phyloP scores from a whole-genome alignment of 2,329 filamentous ascomycete genomes.

The Fusarium hainanense region DNA sequence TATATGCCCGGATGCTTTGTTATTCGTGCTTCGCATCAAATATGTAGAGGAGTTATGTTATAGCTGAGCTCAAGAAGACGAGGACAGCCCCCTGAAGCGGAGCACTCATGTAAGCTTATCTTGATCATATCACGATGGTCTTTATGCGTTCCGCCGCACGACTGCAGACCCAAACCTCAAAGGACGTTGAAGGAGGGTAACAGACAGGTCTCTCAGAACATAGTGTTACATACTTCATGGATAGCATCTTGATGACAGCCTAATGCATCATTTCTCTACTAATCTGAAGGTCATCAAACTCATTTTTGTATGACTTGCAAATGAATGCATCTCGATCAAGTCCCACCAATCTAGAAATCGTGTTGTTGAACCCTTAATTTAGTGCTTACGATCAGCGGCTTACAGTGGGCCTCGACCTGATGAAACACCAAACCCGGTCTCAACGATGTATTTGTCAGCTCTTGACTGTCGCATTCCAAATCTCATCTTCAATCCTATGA shows the following conservation, averaged over 20 bases:
- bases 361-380: neutral
- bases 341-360: too few relatives aligned
- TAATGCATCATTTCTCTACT: too few relatives aligned
- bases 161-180: neutral
- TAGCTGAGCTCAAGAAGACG: too few relatives aligned
- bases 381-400: constrained; percentile 10
- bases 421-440: neutral
- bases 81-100: too few relatives aligned
- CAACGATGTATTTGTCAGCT: constrained; percentile 37
- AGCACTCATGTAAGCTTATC: too few relatives aligned
- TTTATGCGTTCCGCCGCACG: neutral
- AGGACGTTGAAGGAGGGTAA: too few relatives aligned
- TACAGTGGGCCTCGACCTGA: neutral
- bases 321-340: neutral
- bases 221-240: neutral
- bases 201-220: neutral
- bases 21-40: too few relatives aligned
- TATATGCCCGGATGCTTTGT: too few relatives aligned
- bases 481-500: neutral
- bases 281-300: too few relatives aligned
- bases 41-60: too few relatives aligned
- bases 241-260: too few relatives aligned
- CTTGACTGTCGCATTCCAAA: neutral
- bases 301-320: neutral
- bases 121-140: too few relatives aligned